Evolutionary conservation across 768 basidiomycete genomes (phyloP).

Genomic region (Suillus sp.): DNA sequence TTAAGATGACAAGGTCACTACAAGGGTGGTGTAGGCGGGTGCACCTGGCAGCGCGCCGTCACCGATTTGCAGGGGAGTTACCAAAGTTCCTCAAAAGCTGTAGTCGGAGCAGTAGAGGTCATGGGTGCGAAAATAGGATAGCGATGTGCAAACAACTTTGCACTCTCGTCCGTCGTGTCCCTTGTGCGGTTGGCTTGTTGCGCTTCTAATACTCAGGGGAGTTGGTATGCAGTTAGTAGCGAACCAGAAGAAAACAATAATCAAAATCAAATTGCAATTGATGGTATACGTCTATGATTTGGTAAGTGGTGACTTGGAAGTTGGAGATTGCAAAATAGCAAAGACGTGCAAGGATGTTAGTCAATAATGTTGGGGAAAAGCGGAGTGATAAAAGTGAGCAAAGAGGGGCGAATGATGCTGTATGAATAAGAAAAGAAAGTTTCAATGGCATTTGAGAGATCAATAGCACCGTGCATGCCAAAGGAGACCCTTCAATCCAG

Average conservation of each 20-base stretch:
- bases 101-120: neutral
- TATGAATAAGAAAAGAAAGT: neutral
- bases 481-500: neutral
- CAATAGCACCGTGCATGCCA: neutral
- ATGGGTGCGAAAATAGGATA: neutral
- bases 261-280: conserved; percentile 2
- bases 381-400: neutral
- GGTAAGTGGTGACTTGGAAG: neutral
- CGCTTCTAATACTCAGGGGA: neutral
- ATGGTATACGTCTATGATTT: conserved; percentile 7
- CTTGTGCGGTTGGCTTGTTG: neutral
- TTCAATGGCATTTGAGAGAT: neutral
- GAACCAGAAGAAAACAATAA: neutral
- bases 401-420: neutral
- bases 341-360: neutral
- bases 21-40: neutral
- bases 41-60: neutral
- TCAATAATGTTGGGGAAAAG: neutral
- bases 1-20: neutral
- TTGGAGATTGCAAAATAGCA: neutral
- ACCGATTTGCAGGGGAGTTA: neutral
- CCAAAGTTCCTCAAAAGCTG: neutral
- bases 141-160: neutral
- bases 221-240: neutral
- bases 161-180: neutral